Evolutionary conservation across 1,284 basidiomycete species (phyloP), one percentile per base, ranked within the genome.

Genomic region (Ustilago lituana): DNA sequence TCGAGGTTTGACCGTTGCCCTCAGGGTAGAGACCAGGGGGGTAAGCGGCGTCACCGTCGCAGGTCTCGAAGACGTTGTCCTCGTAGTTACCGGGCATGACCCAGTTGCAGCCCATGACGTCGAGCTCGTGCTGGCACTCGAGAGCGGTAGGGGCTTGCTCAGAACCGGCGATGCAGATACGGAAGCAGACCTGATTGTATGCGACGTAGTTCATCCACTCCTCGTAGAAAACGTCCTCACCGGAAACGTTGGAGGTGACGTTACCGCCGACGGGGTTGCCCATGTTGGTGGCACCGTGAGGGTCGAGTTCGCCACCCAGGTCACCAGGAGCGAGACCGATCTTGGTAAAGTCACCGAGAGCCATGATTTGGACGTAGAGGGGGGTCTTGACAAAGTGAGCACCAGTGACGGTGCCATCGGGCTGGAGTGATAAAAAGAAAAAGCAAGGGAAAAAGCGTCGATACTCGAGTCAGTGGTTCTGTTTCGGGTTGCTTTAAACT

Each of bases 251-350:
- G 56, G 83, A 82, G 32, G 85, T 85, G 40, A 86, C 85, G 74
- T 85, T 85, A 35, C 85, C 85, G 45, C 85, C 85, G 46, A 85
- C 74, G 43, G 85, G 85, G 83, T 86, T 86, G 44, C 85, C 85
- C 56, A 64, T 67, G 80, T 73, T 70, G 39, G 73, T 77, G 32
- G 76, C 74, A 47, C 78, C 78, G 74, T 80, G 78, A 4, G 78
- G 78, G 69, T 80, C 78, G n/a, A 80, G 74, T 64, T 80, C 78
- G 37, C 78, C 78, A 20, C 78, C 78, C 35, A 60, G 46, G 56
- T 80, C 78, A 11, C 57, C 59, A 10, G 63, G 29, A 37, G 53
- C 39, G 32, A 80, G 46, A 48, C 61, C 61, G 40, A 80, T 80
- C 67, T 78, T 79, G 51, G 78, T 80, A 45, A 80, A 80, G 71